Percentiles rank a stretch among this genome's conserved stretches.
phyloP scores from a whole-genome alignment of 768 basidiomycete genomes.

The Candolleomyces eurysporus region DNA sequence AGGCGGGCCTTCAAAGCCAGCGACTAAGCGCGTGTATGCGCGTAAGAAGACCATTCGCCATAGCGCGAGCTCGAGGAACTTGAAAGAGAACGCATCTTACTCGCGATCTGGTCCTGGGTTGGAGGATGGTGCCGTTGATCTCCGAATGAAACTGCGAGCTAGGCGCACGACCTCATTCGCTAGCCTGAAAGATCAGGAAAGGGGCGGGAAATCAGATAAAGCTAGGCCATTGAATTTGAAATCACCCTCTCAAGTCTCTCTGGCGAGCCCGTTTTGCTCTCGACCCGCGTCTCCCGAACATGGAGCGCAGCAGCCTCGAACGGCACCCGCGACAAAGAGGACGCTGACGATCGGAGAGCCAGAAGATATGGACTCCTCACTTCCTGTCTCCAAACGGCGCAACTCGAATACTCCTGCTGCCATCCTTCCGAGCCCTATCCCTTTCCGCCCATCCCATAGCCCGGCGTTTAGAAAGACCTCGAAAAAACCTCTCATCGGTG shows the following conservation, averaged over 20 bases:
- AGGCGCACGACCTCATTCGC: conserved; percentile 2
- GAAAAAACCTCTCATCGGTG: too few species aligned
- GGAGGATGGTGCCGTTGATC: background rate
- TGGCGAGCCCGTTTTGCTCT: conserved; percentile 1
- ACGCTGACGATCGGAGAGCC: background rate
- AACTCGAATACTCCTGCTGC: background rate
- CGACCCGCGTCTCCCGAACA: background rate
- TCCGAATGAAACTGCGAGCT: background rate
- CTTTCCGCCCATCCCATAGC: background rate
- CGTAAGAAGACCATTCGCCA: background rate
- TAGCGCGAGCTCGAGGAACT: background rate
- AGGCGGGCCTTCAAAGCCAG: background rate
- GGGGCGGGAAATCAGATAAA: background rate
- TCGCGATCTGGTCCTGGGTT: background rate
- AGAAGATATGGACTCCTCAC: background rate
- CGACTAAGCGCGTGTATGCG: background rate
- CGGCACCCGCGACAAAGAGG: background rate
- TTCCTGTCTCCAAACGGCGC: conserved; percentile 1
- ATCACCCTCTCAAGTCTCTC: background rate
- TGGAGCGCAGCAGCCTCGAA: background rate
- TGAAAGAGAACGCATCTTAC: background rate
- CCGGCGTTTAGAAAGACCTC: background rate
- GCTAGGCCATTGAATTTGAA: background rate
- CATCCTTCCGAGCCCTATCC: conserved; percentile 1
- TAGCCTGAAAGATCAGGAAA: background rate